These are phyloP conservation scores for Penicillium roqueforti DNA, from an alignment of 495 filamentous ascomycete species.

Conservation along the genomic window DNA sequence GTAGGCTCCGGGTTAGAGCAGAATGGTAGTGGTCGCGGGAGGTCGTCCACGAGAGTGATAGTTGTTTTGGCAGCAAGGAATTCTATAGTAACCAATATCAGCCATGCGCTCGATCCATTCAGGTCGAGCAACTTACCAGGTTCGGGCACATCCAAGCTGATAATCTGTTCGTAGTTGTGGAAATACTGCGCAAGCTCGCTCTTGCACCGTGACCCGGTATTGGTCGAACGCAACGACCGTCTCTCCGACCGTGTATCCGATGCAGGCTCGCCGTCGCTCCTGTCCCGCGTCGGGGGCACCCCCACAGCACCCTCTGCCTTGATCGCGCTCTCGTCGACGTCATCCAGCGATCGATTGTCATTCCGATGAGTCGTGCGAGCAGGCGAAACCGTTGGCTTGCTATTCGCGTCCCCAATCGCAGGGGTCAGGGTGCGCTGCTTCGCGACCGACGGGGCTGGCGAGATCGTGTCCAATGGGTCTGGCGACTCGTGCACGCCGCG, in stretches of 20 bases:
- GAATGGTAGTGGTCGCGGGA: constrained; percentile 27
- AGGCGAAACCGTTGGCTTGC: constrained; percentile 9
- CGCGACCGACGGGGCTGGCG: constrained; percentile 17
- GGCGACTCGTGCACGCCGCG: constrained; percentile 28
- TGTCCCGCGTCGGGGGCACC: constrained; percentile 6
- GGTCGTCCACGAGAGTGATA: constrained; percentile 44
- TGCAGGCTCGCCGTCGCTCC: constrained; percentile 8
- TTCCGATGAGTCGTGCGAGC: constrained; percentile 15
- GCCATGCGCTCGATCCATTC: not conserved
- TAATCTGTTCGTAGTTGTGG: constrained; percentile 84
- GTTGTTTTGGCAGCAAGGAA: constrained; percentile 43
- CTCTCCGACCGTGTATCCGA: constrained; percentile 24
- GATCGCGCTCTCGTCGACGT: not conserved
- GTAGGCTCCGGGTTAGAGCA: constrained; percentile 18
- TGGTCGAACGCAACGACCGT: constrained; percentile 49
- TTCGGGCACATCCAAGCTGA: constrained; percentile 74
- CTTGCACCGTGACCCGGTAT: constrained; percentile 60
- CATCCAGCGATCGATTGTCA: constrained; percentile 10
- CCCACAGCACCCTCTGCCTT: not conserved
- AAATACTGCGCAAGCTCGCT: constrained; percentile 87
- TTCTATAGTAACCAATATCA: constrained; percentile 27
- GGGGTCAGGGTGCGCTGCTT: constrained; percentile 14
- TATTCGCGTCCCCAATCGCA: constrained; percentile 5
- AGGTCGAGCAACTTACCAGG: constrained; percentile 52
- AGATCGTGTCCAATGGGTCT: constrained; percentile 41